Evolutionary conservation across 2,329 filamentous ascomycete genomes (phyloP), one percentile per base, ranked within the genome.

Genomic region (Cercospora zeina): DNA sequence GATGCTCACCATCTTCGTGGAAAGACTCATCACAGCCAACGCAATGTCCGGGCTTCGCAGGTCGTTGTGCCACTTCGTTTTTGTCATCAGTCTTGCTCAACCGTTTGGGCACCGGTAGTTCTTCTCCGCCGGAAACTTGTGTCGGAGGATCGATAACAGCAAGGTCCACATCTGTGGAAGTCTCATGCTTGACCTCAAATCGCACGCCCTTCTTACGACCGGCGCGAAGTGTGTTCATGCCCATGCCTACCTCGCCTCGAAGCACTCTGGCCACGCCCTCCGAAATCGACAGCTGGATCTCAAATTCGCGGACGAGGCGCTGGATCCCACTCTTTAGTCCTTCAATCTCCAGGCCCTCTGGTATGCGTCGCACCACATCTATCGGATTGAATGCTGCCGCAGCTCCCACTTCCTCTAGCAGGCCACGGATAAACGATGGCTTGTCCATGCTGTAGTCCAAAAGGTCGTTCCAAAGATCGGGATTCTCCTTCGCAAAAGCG

Each of bases 381-480:
- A 97, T 93, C 0, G 95, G 95, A 71, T 97, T 88, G 71, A 99
- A 95, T 33, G 57, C 61, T 16, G 62, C 67, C 1, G 91, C 87
- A 0, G 93, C 97, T 36, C 95, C 95, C 1, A 96, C 93, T 77
- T 97, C 91, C 71, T 96, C 91, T 0, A 99, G 85, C 3, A 99
- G 80, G 0, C 90, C 93, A 11, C 91, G 88, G 68, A 99, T 97
- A 77, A 99, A 99, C 42, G 86, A 86, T 0, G 95, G 95, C 73
- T 97, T 96, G 77, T 97, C 92, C 95, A 99, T 97, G 64, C 90
- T 93, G 76, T 97, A 97, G 69, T 93, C 87, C 5, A 99, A 84
- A 7, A 99, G 82, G 71, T 97, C 93, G 67, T 96, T 90, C 95
- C 95, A 99, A 0, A 99, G 82, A 69, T 97, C 93, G 0, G 88